phyloP scores from a whole-genome alignment of 352 stramenopile species.

The Globisporangium abappressorium region DNA sequence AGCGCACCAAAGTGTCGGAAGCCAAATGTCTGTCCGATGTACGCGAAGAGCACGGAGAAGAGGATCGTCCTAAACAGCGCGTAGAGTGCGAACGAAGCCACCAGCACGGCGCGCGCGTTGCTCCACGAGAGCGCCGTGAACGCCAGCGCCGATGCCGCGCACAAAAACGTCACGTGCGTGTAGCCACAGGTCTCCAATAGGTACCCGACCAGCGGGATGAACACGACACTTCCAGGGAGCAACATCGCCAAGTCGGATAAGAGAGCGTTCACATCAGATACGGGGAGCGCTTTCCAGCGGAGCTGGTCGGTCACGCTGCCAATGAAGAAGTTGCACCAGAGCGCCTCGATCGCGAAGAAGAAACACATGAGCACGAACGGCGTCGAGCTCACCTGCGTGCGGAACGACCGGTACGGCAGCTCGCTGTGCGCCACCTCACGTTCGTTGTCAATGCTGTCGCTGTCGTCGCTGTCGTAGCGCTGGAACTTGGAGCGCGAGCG shows the following conservation, averaged over 20 bases:
- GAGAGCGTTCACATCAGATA: slow-evolving; percentile 37
- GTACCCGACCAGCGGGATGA: slow-evolving; percentile 69
- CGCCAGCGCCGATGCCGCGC: slow-evolving; percentile 34
- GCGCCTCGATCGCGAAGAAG: slow-evolving; percentile 69
- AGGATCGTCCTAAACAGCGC: slow-evolving; percentile 81
- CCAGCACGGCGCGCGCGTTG: slow-evolving; percentile 27
- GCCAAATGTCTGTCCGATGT: slow-evolving; percentile 72
- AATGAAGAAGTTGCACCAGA: slow-evolving; percentile 87
- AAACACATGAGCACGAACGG: slow-evolving; percentile 70
- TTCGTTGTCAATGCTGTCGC: not conserved
- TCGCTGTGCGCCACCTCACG: slow-evolving; percentile 5
- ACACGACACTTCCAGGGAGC: slow-evolving; percentile 65
- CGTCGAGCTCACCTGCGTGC: slow-evolving; percentile 52
- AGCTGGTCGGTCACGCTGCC: slow-evolving; percentile 60
- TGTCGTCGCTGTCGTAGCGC: slow-evolving; percentile 26
- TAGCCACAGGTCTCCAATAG: slow-evolving; percentile 74
- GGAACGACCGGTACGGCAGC: slow-evolving; percentile 58
- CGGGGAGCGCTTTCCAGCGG: slow-evolving; percentile 43
- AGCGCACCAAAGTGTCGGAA: slow-evolving; percentile 86
- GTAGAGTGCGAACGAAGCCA: slow-evolving; percentile 68
- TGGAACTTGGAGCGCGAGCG: slow-evolving; percentile 15
- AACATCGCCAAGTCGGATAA: slow-evolving; percentile 55
- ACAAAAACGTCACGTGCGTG: slow-evolving; percentile 46
- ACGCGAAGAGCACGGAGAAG: slow-evolving; percentile 82
- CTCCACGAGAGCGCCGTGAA: slow-evolving; percentile 50